phyloP scores from a whole-genome alignment of 768 basidiomycete species.

The Naganishia vishniacii region DNA sequence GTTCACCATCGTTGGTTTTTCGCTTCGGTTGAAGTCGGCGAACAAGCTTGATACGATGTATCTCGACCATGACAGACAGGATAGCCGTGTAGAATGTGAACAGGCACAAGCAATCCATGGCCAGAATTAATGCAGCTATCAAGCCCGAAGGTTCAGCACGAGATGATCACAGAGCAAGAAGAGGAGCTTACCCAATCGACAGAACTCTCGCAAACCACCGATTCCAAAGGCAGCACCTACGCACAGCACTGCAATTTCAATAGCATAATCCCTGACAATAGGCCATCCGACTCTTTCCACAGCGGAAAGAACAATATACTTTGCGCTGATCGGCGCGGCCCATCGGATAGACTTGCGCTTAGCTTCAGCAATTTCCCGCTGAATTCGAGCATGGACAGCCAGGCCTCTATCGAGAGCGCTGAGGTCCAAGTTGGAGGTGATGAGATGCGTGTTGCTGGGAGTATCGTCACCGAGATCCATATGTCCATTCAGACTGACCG shows the following conservation, averaged over 20 bases:
- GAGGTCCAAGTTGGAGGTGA: constrained; percentile 36
- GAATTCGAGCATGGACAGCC: constrained; percentile 45
- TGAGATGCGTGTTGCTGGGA: not conserved
- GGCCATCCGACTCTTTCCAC: constrained; percentile 70
- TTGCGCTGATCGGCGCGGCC: constrained; percentile 59
- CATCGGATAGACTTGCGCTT: constrained; percentile 43
- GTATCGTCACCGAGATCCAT: constrained; percentile 15
- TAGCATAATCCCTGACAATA: constrained; percentile 84
- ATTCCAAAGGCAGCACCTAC: constrained; percentile 82
- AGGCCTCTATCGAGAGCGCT: constrained; percentile 43
- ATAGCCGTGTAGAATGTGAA: constrained; percentile 85
- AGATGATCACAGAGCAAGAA: not conserved
- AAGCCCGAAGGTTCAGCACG: not conserved
- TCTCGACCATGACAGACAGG: constrained; percentile 93
- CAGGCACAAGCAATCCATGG: constrained; percentile 78
- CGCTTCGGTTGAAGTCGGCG: constrained; percentile 44
- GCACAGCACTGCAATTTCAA: constrained; percentile 83
- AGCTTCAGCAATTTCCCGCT: constrained; percentile 42
- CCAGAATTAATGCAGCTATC: constrained; percentile 74
- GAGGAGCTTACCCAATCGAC: constrained; percentile 56
- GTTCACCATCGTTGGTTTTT: not conserved
- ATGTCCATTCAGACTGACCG: constrained; percentile 26
- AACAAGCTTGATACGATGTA: constrained; percentile 54
- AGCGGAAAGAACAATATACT: constrained; percentile 76
- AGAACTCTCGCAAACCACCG: constrained; percentile 85